Base-by-base conservation (phyloP, 805 yeast species). In the Candida nitratophila region DNA sequence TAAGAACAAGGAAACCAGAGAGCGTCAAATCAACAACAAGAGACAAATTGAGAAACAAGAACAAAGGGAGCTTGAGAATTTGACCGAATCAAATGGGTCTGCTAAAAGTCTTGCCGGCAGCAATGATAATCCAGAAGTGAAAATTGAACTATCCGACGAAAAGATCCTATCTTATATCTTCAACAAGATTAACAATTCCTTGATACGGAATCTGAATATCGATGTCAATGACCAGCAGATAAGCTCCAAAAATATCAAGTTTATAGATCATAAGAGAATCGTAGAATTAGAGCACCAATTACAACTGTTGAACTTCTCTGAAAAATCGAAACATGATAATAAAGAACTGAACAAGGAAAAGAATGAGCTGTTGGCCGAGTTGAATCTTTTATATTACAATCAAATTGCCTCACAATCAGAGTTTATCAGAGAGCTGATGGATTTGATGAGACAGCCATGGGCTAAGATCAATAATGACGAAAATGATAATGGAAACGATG, bases 401-500 rank as follows among this genome's bases (percentile, higher is more conserved):
- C 66, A 64, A 43, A 47, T 62, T 29, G 40, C 51, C 24, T 59
- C 65, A 10, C 54, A 56, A 26, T 59, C 53, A n/a, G 52, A 55
- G 22, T 53, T 59, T 16, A 34, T 63, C 20, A 53, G 45, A 39
- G 40, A 36, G 22, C 29, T 40, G 21, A 37, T 47, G 39, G 38
- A 31, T 32, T 29, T 41, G 16, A 38, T 50, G 20, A 33, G 49
- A 43, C 26, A n/a, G 3, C 16, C 32, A 3, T 17, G 36, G 17
- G 17, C 37, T 5, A 45, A 29, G 33, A 39, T 45, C 19, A 31
- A 42, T 19, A 37, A 45, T 11, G 41, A 39, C 5, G 40, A 45
- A 9, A 45, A 40, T 43, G 33, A 27, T 17, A 40, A 39, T 15
- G 40, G 29, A n/a, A 36, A 41, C 4, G 50, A 45, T 17, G 45